Base-by-base conservation (phyloP, 2,329 filamentous ascomycete species). In the Monilinia vaccinii-corymbosi region DNA sequence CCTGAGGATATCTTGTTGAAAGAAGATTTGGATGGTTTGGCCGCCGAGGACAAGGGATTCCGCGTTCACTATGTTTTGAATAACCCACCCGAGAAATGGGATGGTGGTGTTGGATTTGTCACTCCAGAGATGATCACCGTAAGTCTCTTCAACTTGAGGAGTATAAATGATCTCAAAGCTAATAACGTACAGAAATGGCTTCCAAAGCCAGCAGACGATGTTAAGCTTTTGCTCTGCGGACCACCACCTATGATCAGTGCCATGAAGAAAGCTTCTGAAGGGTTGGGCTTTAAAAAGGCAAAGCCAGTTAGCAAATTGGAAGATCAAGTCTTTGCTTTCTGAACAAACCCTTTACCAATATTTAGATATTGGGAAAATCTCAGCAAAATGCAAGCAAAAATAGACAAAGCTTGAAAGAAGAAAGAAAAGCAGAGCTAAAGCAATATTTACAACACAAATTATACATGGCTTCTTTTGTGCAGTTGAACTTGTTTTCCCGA, bases 241-340 rank as follows among this genome's bases (percentile, higher is more conserved):
- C 94, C 94, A 61, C 94, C 94, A 60, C 94, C 94, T 55, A 99
- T 99, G 94, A 83, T 97, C 65, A 89, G 88, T 70, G 93, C 91
- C 56, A 87, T 97, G 80, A 99, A 99, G 88, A 97, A 97, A 83
- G 84, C 91, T 8, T 87, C 92, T 55, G 91, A 95, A 77, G 81
- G 84, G 64, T 81, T 97, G 23, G 94, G 94, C 61, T 99, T 88
- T 80, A 83, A 89, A 72, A 97, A 97, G 82, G 89, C 94, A 46
- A 85, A 86, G 63, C 91, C 93, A 48, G 92, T 97, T 70, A 97
- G 92, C 85, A 97, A 97, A 84, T 85, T 97, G 58, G 89, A 93
- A 73, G 94, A 99, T 75, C 94, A 97, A 76, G 90, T 99, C 68
- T 99, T 99, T 79, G 91, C 90, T 72, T 99, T 99, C 77, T 91